Conservation (phyloP, 2,329 filamentous ascomycete species). For the Immersiporthe knoxdaviesiana region DNA sequence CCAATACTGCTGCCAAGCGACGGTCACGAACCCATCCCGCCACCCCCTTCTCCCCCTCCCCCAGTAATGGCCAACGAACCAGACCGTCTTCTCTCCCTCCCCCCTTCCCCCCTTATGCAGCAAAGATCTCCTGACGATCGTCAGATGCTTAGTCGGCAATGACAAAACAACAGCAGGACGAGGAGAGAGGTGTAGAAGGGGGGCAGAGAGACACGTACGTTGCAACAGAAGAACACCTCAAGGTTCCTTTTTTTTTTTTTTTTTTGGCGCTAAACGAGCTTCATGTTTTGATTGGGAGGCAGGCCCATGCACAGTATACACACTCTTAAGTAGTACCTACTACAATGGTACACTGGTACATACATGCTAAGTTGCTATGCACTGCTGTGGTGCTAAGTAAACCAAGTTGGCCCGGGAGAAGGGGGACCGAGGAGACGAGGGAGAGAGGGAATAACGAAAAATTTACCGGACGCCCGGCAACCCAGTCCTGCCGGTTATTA, state of each 20-base stretch:
- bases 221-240: not conserved
- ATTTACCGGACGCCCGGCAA: not conserved
- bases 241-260: conserved; percentile 25
- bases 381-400: too few relatives aligned
- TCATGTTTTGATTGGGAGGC: conserved; percentile 27
- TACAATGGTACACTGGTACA: not conserved
- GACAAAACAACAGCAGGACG: not conserved
- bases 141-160: conserved; percentile 21
- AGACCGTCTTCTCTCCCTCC: conserved; percentile 12
- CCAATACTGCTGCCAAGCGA: not conserved
- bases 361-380: too few relatives aligned
- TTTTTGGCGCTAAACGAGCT: conserved; percentile 30
- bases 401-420: too few relatives aligned
- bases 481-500: too few relatives aligned
- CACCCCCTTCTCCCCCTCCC: not conserved
- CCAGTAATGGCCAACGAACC: not conserved
- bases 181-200: too few relatives aligned
- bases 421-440: not conserved
- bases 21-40: not conserved
- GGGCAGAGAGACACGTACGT: conserved; percentile 6
- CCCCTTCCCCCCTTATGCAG: conserved; percentile 8
- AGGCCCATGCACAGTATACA: not conserved
- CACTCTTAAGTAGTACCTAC: not conserved
- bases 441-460: conserved; percentile 3
- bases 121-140: conserved; percentile 29